These are phyloP conservation scores for Dichotomopilus funicola DNA, from an alignment of 2,329 filamentous ascomycete species.

Conservation along the genomic window DNA sequence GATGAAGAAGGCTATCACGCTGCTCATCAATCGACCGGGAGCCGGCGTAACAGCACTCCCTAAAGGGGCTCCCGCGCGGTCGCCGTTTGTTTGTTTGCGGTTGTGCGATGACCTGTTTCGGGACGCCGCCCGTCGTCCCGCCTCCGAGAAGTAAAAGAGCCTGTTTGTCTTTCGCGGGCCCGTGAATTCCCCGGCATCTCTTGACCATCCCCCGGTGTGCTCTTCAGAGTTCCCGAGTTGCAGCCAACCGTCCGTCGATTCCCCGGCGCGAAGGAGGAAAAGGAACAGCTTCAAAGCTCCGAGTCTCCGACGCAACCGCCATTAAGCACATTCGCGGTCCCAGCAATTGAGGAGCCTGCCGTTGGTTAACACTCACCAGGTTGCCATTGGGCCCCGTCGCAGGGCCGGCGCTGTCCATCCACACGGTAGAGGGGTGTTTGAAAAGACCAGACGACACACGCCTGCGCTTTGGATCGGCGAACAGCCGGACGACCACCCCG, in stretches of 20 bases:
- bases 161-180: no score
- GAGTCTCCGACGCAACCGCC: no score
- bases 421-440: no score
- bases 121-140: neutral
- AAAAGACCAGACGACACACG: no score
- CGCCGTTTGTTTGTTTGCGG: slow-evolving; percentile 19
- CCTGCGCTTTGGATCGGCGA: neutral
- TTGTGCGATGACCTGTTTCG: slow-evolving; percentile 13
- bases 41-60: slow-evolving; percentile 7
- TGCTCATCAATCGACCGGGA: slow-evolving; percentile 1
- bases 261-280: no score
- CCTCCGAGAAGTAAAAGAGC: no score
- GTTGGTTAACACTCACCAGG: no score
- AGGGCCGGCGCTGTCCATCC: no score
- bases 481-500: neutral
- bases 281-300: no score
- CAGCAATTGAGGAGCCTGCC: no score
- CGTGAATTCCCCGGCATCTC: slow-evolving; percentile 12
- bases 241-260: slow-evolving; percentile 10
- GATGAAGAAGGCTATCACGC: neutral
- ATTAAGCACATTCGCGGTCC: no score
- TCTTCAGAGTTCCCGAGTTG: neutral
- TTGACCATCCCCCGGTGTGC: slow-evolving; percentile 10
- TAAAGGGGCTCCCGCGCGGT: slow-evolving; percentile 1
- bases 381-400: no score